phyloP scores from a whole-genome alignment of 2,329 filamentous ascomycete species.

The Polychaeton citri region DNA sequence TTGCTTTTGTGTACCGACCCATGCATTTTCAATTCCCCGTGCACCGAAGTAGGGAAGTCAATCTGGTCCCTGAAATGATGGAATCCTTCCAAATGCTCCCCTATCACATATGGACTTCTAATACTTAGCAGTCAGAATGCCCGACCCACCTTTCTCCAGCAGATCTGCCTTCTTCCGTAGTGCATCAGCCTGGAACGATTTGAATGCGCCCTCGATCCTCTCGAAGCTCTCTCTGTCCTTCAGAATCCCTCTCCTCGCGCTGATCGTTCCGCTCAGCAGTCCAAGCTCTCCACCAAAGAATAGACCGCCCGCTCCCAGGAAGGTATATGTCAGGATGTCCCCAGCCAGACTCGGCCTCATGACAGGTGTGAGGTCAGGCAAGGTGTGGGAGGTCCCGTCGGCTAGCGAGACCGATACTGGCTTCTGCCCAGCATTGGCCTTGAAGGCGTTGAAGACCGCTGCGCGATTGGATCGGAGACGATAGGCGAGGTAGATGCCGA shows the following conservation, averaged over 20 bases:
- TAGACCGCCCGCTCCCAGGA: constrained; percentile 48
- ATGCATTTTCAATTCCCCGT: no score
- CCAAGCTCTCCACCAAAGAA: constrained; percentile 54
- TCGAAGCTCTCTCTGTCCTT: constrained; percentile 39
- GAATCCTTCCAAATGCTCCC: no score
- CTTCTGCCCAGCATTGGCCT: constrained; percentile 38
- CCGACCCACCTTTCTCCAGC: constrained; percentile 31
- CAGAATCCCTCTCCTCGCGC: constrained; percentile 40
- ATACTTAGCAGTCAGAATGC: constrained; percentile 31
- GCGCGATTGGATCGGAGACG: constrained; percentile 42
- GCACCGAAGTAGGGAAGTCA: no score
- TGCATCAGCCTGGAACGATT: constrained; percentile 49
- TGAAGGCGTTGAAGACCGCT: constrained; percentile 49
- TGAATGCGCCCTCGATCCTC: constrained; percentile 51
- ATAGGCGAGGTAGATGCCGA: constrained; percentile 46
- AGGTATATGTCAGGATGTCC: constrained; percentile 49
- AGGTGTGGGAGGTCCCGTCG: constrained; percentile 44
- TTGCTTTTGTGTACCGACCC: no score
- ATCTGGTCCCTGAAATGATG: no score
- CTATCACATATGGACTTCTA: no score
- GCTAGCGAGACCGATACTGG: constrained; percentile 50
- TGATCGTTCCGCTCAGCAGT: constrained; percentile 42
- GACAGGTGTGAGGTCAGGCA: constrained; percentile 48
- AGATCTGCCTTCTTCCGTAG: constrained; percentile 44
- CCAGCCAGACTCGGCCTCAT: constrained; percentile 45